Conservation (phyloP, 257 asterid species). For the Fraxinus excelsior region DNA sequence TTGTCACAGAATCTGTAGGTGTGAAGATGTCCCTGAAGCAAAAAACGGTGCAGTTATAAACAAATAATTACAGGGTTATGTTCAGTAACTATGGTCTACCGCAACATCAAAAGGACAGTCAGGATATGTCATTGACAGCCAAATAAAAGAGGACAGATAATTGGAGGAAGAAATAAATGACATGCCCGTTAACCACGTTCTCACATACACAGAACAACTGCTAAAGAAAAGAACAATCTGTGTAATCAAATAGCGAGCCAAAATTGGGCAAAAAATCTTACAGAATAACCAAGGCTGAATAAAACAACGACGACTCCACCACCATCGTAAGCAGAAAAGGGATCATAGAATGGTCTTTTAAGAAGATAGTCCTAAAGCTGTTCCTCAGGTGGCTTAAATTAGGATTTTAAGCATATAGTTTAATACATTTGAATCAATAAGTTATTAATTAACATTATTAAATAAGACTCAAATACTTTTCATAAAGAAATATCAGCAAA, state of each 20-base stretch:
- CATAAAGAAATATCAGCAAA: neutral
- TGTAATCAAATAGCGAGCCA: neutral
- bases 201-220: neutral
- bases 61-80: conserved; percentile 5
- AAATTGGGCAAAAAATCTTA: neutral
- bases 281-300: neutral
- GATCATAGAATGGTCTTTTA: too few relatives aligned
- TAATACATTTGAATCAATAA: neutral
- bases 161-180: neutral
- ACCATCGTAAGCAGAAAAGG: neutral
- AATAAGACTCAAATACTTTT: too few relatives aligned
- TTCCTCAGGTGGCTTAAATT: neutral
- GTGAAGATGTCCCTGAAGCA: conserved; percentile 87
- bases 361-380: neutral
- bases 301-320: too few relatives aligned
- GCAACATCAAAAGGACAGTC: neutral
- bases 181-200: neutral
- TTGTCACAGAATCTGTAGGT: conserved; percentile 91
- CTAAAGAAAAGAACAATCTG: conserved; percentile 1
- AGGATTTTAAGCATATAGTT: neutral
- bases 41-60: neutral
- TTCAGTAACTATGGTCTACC: neutral
- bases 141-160: conserved; percentile 1
- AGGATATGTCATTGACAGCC: neutral
- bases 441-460: neutral